phyloP scores from a whole-genome alignment of 1,284 basidiomycete genomes.

The Sporisorium scitamineum region DNA sequence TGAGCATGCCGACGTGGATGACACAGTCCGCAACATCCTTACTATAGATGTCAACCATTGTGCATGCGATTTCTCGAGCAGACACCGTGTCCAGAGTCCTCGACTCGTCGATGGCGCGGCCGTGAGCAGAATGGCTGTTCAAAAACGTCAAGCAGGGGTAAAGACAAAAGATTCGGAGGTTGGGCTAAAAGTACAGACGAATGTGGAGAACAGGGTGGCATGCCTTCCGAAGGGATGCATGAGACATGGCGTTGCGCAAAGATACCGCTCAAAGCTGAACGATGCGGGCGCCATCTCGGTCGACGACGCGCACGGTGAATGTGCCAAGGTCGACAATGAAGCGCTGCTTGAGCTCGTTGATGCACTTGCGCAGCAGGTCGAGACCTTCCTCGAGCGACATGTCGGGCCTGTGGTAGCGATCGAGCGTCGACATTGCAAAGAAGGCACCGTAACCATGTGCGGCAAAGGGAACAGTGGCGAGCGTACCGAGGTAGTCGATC shows the following conservation, averaged over 20 bases:
- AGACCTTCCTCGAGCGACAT: conserved; percentile 86
- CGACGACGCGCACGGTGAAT: conserved; percentile 90
- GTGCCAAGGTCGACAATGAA: conserved; percentile 78
- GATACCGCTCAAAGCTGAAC: conserved; percentile 69
- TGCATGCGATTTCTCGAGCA: too few relatives aligned
- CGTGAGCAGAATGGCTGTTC: neutral
- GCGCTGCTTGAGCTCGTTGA: conserved; percentile 87
- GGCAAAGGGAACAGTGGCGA: conserved; percentile 88
- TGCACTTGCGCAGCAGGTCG: conserved; percentile 83
- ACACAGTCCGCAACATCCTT: neutral
- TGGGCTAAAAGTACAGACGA: conserved; percentile 11
- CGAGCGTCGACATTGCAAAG: conserved; percentile 90
- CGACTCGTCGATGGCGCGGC: neutral
- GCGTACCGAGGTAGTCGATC: conserved; percentile 94
- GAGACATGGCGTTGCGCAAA: neutral
- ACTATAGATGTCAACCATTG: neutral
- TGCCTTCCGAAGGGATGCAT: neutral
- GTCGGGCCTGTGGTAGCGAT: conserved; percentile 82
- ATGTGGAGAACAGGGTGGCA: neutral
- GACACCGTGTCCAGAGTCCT: too few relatives aligned
- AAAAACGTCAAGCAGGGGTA: neutral
- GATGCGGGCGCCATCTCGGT: conserved; percentile 86
- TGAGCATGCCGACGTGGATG: too few relatives aligned
- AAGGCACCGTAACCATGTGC: conserved; percentile 96
- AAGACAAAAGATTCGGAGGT: neutral